phyloP scores from a whole-genome alignment of 257 asterid genomes.

The Solanum virginianum region DNA sequence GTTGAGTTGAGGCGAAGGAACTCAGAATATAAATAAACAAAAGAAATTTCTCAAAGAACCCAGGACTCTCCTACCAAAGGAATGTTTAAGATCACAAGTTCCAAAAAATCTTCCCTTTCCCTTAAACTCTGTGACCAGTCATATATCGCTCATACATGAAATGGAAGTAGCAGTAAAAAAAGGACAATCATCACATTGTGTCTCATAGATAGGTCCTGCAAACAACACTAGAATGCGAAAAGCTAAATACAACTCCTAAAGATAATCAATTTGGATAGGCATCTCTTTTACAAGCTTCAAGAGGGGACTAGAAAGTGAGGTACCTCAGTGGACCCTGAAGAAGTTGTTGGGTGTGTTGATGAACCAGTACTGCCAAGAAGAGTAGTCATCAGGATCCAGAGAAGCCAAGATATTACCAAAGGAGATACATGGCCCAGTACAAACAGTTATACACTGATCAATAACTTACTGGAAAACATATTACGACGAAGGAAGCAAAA shows the following conservation, averaged over 20 bases:
- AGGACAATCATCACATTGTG: not conserved
- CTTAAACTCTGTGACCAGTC: not conserved
- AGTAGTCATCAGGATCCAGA: conserved; percentile 1
- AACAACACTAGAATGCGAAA: not conserved
- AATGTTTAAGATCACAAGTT: not conserved
- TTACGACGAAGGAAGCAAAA: not conserved
- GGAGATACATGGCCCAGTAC: not conserved
- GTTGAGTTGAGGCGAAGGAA: not conserved
- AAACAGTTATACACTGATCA: not conserved
- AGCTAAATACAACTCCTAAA: not conserved
- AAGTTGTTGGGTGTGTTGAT: conserved; percentile 49
- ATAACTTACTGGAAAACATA: not conserved
- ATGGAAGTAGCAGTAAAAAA: not conserved
- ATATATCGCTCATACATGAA: not conserved
- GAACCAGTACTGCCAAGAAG: conserved; percentile 46
- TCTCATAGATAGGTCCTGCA: not conserved
- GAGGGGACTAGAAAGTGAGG: conserved; percentile 4
- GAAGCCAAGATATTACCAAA: not conserved
- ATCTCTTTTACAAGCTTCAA: not conserved
- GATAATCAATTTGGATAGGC: not conserved
- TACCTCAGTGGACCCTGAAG: conserved; percentile 75
- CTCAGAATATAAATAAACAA: not conserved
- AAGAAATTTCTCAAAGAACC: not conserved
- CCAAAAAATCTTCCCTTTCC: not conserved
- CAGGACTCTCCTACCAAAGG: not conserved